Base-by-base conservation (phyloP, 805 yeast species). In the Lipomyces lipofer region DNA sequence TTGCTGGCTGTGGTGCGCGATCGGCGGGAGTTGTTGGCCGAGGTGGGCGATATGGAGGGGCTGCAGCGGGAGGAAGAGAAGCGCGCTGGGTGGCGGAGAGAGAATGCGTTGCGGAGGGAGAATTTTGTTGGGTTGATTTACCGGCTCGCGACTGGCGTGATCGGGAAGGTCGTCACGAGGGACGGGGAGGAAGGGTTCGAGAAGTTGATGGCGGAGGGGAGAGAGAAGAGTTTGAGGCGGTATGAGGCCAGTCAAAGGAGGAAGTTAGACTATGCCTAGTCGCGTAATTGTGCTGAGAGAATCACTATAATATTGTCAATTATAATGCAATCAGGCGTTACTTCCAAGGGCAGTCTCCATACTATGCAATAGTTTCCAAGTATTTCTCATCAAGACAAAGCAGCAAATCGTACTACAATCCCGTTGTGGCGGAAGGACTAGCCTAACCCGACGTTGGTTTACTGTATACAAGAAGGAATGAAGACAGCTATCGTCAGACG, bases 1-100 rank as follows among this genome's bases (percentile, higher is more conserved):
- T 70, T 81, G 29, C 65, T 82, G 36, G 85, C 80, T 0, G 71
- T 83, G 24, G 74, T 82, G 38, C 72, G 74, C 54, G 81, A 83
- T 62, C 75, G 76, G 63, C 71, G 83, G 51, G 66, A 70, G 40
- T 66, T 69, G 15, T 69, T 67, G 33, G 52, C 66, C 45, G 69
- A 66, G 25, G 59, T 69, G 15, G 80, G 77, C 3, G 83, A 82
- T 56, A 63, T 63, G 15, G 69, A 65, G 1, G 71, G 70, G 8
- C 60, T 73, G 2, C 66, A 64, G 2, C 64, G 64, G 38, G 86
- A 83, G 62, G 58, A 72, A 21, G 64, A 57, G 35, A 81, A 82
- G 66, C 69, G 87, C 50, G 75, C 71, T 24, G 64, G 65, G 12
- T 81, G 86, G 87, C 63, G 66, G 22, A 69, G 75, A 4, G 88